Evolutionary conservation across 345 rosid genomes (phyloP).

Genomic region (Zanthoxylum bungeanum): DNA sequence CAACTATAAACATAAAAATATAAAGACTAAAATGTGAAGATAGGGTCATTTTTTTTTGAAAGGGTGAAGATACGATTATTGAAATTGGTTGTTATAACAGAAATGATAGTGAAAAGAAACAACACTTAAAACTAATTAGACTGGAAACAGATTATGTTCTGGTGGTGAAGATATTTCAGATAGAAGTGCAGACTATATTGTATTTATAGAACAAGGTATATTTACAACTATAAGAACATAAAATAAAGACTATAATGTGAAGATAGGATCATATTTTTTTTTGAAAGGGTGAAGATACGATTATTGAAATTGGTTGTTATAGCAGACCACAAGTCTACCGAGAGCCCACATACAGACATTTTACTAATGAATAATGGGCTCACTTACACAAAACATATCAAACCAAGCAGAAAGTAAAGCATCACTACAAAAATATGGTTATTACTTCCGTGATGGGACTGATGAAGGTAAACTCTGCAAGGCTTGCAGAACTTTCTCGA

Average conservation of each 20-base stretch:
- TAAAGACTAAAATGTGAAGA: background rate
- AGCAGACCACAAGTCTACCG: background rate
- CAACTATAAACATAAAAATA: background rate
- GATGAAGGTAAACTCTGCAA: slow-evolving; percentile 75
- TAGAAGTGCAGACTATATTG: background rate
- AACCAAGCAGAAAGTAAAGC: slow-evolving; percentile 1
- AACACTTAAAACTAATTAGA: background rate
- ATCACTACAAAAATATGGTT: background rate
- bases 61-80: too few species aligned
- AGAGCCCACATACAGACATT: background rate
- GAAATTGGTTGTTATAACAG: too few species aligned
- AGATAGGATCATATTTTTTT: background rate
- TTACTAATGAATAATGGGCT: background rate
- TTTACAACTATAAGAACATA: background rate
- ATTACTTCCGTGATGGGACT: slow-evolving; percentile 72
- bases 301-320: too few species aligned
- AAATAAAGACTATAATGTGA: background rate
- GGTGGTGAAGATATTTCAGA: background rate
- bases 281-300: too few species aligned
- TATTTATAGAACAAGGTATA: background rate
- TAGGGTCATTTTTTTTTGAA: too few species aligned
- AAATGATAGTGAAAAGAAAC: background rate
- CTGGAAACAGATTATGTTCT: background rate
- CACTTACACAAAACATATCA: background rate
- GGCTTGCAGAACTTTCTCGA: slow-evolving; percentile 77